phyloP scores from a whole-genome alignment of 208 protist genomes.

The Leishmania amazonensis region DNA sequence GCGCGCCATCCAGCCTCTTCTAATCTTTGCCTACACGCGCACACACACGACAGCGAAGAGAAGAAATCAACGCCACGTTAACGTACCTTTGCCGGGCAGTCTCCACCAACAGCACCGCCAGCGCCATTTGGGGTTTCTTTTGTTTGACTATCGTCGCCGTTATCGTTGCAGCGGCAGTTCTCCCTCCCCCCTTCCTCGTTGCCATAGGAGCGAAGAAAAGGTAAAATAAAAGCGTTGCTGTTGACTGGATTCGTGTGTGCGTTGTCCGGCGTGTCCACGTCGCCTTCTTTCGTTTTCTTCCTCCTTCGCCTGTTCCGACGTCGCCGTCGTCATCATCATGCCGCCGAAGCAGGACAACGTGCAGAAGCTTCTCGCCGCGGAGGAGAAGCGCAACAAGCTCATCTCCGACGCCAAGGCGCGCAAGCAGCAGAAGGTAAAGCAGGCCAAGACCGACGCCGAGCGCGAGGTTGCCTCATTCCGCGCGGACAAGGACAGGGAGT shows the following conservation, averaged over 20 bases:
- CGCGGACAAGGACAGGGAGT: constrained; percentile 71
- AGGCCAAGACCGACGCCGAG: constrained; percentile 86
- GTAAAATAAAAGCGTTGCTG: background rate
- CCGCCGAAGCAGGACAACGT: constrained; percentile 89
- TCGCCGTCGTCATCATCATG: constrained; percentile 38
- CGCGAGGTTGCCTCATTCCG: constrained; percentile 77
- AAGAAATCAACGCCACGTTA: background rate
- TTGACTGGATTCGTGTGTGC: background rate
- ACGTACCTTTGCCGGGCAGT: background rate
- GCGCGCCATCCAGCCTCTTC: background rate
- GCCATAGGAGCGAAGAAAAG: background rate
- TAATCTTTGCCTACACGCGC: background rate
- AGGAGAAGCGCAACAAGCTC: constrained; percentile 83
- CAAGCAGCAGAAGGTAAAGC: constrained; percentile 85
- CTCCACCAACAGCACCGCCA: too few relatives aligned
- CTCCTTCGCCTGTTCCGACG: background rate
- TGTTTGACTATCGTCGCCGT: background rate
- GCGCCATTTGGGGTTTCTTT: background rate
- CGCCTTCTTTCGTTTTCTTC: background rate
- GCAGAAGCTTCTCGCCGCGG: constrained; percentile 83
- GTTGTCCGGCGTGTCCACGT: background rate
- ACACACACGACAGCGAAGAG: background rate
- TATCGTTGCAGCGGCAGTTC: background rate
- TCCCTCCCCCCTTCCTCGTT: background rate
- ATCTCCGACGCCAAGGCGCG: constrained; percentile 81